These are phyloP conservation scores for Penicillium capsulatum DNA, from an alignment of 2,329 filamentous ascomycete species.

Conservation along the genomic window DNA sequence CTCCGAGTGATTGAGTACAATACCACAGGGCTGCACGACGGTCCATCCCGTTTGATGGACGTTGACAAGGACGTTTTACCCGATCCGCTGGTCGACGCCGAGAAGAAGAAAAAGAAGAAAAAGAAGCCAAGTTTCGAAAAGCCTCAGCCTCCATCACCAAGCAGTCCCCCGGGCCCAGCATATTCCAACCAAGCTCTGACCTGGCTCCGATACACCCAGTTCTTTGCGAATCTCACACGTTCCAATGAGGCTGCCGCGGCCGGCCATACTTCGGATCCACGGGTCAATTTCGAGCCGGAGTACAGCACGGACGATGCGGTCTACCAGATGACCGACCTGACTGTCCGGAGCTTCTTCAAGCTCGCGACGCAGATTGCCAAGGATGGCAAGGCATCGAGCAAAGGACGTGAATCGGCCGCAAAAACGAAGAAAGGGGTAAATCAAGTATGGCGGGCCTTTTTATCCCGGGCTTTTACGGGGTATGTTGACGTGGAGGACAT, in stretches of 20 bases:
- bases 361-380: constrained; percentile 75
- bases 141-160: constrained; percentile 68
- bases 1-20: constrained; percentile 94
- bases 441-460: constrained; percentile 72
- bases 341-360: constrained; percentile 73
- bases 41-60: neutral
- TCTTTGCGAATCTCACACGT: constrained; percentile 86
- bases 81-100: constrained; percentile 1
- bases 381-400: constrained; percentile 30
- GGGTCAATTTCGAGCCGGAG: constrained; percentile 72
- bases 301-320: constrained; percentile 77
- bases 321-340: constrained; percentile 76
- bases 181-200: constrained; percentile 83
- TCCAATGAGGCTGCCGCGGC: constrained; percentile 68
- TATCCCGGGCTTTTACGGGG: constrained; percentile 73
- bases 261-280: constrained; percentile 51
- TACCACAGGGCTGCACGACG: constrained; percentile 68
- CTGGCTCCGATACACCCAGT: constrained; percentile 77
- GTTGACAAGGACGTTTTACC: constrained; percentile 2
- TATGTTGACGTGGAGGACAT: constrained; percentile 66
- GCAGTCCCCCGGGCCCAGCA: constrained; percentile 74
- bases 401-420: constrained; percentile 24
- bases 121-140: constrained; percentile 59
- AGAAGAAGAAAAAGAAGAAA: constrained; percentile 43
- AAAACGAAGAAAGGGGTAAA: constrained; percentile 44